Conservation (phyloP, 805 yeast species). For the Isabelozyma gotoi region DNA sequence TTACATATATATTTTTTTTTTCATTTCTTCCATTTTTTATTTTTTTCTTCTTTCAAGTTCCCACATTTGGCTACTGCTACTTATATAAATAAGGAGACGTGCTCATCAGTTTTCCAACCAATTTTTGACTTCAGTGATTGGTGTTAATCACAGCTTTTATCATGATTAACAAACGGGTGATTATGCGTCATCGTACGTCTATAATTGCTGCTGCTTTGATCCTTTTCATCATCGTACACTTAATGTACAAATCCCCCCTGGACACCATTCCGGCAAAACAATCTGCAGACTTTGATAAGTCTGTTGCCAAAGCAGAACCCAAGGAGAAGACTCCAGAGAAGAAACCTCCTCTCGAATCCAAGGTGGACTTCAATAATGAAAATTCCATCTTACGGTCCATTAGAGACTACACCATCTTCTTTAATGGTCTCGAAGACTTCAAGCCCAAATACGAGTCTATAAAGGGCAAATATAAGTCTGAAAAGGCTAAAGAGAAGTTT, state of each 20-base stretch:
- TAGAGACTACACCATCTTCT: slow-evolving; percentile 27
- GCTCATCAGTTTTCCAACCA: too few relatives aligned
- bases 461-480: slow-evolving; percentile 38
- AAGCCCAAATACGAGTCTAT: slow-evolving; percentile 41
- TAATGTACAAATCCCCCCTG: not conserved
- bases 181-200: not conserved
- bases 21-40: too few relatives aligned
- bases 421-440: slow-evolving; percentile 31
- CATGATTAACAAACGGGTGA: not conserved
- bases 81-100: too few relatives aligned
- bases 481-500: slow-evolving; percentile 45
- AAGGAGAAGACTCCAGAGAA: not conserved
- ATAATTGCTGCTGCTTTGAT: not conserved
- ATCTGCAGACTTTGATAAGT: too few relatives aligned
- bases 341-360: not conserved
- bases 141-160: too few relatives aligned
- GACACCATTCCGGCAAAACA: too few relatives aligned
- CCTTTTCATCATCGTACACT: not conserved
- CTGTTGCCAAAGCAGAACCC: too few relatives aligned
- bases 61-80: too few relatives aligned
- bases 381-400: slow-evolving; percentile 4
- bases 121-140: too few relatives aligned
- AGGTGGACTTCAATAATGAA: not conserved
- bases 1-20: too few relatives aligned
- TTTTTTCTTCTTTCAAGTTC: too few relatives aligned